Evolutionary conservation across 108 stramenopile genomes (phyloP).

Genomic region (Asterionellopsis glacialis): DNA sequence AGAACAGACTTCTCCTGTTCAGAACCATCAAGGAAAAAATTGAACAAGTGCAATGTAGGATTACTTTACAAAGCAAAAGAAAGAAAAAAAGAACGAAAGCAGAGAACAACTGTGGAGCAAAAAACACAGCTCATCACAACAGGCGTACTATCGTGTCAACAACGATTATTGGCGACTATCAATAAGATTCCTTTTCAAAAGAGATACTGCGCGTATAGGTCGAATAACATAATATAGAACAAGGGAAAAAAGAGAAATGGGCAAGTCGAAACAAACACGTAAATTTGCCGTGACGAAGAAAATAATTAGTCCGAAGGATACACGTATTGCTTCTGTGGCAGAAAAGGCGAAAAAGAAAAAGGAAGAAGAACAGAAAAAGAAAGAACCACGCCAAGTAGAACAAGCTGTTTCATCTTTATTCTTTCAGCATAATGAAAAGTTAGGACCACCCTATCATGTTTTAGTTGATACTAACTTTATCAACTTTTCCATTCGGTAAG

Average conservation of each 20-base stretch:
- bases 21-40: no score
- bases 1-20: no score
- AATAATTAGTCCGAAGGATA: slow-evolving; percentile 86
- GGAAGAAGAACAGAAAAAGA: slow-evolving; percentile 35
- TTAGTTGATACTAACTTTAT: slow-evolving; percentile 99
- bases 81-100: no score
- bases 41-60: no score
- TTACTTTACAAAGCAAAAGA: no score
- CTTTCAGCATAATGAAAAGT: slow-evolving; percentile 95
- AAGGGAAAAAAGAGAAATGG: slow-evolving; percentile 57
- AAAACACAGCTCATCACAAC: no score
- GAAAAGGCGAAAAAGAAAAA: slow-evolving; percentile 54
- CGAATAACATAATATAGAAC: no score
- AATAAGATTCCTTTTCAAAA: no score
- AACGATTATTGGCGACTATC: no score
- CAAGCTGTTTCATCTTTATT: slow-evolving; percentile 90
- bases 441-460: slow-evolving; percentile 98
- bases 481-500: slow-evolving; percentile 92
- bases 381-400: slow-evolving; percentile 77
- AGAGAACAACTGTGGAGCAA: no score
- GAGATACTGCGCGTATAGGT: no score
- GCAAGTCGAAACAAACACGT: slow-evolving; percentile 89
- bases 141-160: no score
- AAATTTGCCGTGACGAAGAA: slow-evolving; percentile 93
- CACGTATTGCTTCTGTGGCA: slow-evolving; percentile 73